Evolutionary conservation across 2,329 filamentous ascomycete genomes (phyloP).

Genomic region (Amylocarpus encephaloides): DNA sequence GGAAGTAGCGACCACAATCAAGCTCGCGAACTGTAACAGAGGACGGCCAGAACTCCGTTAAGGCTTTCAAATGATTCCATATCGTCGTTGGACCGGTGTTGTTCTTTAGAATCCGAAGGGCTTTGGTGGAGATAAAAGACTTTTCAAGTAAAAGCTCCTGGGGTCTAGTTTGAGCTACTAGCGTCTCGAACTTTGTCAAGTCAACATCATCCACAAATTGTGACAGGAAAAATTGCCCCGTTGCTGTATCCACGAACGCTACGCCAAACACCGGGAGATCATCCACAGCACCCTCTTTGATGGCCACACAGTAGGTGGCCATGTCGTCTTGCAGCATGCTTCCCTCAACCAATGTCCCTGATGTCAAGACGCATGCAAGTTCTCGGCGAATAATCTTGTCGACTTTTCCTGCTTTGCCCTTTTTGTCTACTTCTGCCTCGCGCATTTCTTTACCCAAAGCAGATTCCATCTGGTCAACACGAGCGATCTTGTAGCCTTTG

Average conservation of each 20-base stretch:
- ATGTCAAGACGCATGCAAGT: slow-evolving; percentile 82
- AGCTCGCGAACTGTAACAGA: slow-evolving; percentile 78
- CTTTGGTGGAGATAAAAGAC: slow-evolving; percentile 77
- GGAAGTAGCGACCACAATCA: slow-evolving; percentile 73
- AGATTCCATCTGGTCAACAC: slow-evolving; percentile 95
- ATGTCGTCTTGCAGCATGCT: slow-evolving; percentile 98
- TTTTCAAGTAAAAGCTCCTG: slow-evolving; percentile 89
- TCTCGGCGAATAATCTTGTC: slow-evolving; percentile 94
- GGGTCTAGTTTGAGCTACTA: slow-evolving; percentile 85
- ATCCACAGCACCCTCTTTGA: slow-evolving; percentile 73
- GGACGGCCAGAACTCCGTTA: slow-evolving; percentile 84
- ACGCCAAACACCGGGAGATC: slow-evolving; percentile 81
- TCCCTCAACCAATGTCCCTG: slow-evolving; percentile 88
- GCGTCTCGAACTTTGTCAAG: slow-evolving; percentile 93
- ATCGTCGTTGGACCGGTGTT: slow-evolving; percentile 89
- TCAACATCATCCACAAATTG: slow-evolving; percentile 89
- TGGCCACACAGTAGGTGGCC: slow-evolving; percentile 91
- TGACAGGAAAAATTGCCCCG: slow-evolving; percentile 89
- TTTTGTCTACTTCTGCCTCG: slow-evolving; percentile 62
- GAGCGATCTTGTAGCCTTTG: slow-evolving; percentile 94
- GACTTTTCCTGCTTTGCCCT: slow-evolving; percentile 47
- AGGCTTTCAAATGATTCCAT: slow-evolving; percentile 88
- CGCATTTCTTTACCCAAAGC: slow-evolving; percentile 97
- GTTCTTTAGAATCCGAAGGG: slow-evolving; percentile 88
- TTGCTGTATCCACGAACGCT: slow-evolving; percentile 91